Evolutionary conservation across 2,329 filamentous ascomycete genomes (phyloP), one percentile per base, ranked within the genome.

Genomic region (Lizonia empirigonia): DNA sequence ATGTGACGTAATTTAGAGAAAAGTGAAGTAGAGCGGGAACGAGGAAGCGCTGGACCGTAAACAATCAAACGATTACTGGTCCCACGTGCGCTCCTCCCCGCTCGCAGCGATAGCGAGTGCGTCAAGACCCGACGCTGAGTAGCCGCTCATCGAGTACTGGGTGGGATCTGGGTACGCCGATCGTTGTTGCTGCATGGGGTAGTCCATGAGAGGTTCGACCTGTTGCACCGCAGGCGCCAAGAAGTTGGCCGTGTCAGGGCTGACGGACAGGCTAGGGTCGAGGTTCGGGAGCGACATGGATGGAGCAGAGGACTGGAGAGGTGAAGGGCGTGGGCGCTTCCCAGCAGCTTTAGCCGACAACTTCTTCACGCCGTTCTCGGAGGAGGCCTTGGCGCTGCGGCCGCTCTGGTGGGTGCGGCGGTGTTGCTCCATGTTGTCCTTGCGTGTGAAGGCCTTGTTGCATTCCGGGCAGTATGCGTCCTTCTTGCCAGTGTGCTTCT

Each of bases 381-480:
- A 56, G 36, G 55, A 56, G 36, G 55, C 56, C 48, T 74, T 74
- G 19, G 74, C 68, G 38, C 73, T 76, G 44, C 78, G 77, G 4
- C 77, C 78, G 54, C 74, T 79, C 56, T 83, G 87, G 71, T 92
- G 89, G 0, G 88, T 91, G 64, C 89, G 84, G 23, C 90, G 81
- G 65, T 92, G 89, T 75, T 91, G 89, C 79, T 91, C 90, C 89
- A 92, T 92, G 78, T 92, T 92, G 78, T 92, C 89, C 62, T 87
- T 86, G 58, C 89, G 86, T 9, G 88, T 91, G 63, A 92, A 92
- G 65, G 88, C 89, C 76, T 91, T 91, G 72, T 84, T 82, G 77
- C 89, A 92, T 53, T 87, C 87, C 0, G 80, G 76, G 64, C 82
- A 89, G 24, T 85, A 83, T 18, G 90, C 87, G 12, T 85, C 85